Percentiles rank a stretch among this genome's conserved stretches.
Evolutionary conservation across 495 filamentous ascomycete species (phyloP).

Genomic region (Aspergillus baeticus): DNA sequence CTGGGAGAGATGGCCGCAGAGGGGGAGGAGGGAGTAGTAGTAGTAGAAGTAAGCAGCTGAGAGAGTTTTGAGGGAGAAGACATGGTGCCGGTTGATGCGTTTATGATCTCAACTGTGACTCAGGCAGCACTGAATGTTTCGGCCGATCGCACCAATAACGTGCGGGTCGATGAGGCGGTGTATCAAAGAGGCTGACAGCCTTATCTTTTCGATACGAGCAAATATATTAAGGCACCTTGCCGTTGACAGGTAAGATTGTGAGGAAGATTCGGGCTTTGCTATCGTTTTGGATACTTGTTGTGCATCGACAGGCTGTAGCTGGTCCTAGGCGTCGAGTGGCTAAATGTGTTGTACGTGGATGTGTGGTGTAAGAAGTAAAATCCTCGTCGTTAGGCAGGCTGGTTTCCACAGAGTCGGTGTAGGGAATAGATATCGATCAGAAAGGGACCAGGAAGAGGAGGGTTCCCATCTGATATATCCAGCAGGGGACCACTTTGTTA

Average conservation of each 20-base stretch:
- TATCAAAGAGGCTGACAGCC: conserved; percentile 18
- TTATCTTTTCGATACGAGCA: conserved; percentile 5
- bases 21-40: conserved; percentile 5
- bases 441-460: conserved; percentile 8
- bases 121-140: conserved; percentile 25
- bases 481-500: conserved; percentile 2
- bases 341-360: conserved; percentile 3
- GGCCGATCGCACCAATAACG: conserved; percentile 28
- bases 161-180: conserved; percentile 26
- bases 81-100: conserved; percentile 28
- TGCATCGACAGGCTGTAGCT: neutral
- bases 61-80: conserved; percentile 14
- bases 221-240: neutral
- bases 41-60: conserved; percentile 14
- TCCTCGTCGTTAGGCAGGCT: neutral
- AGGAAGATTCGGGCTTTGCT: neutral
- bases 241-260: neutral
- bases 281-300: conserved; percentile 2
- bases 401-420: conserved; percentile 2
- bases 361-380: neutral
- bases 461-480: conserved; percentile 19
- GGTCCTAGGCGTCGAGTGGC: neutral
- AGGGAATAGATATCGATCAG: conserved; percentile 5
- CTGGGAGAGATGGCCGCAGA: conserved; percentile 15
- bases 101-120: conserved; percentile 35